Evolutionary conservation across 768 basidiomycete species (phyloP).

Genomic region (Guyanaporus albipodus): DNA sequence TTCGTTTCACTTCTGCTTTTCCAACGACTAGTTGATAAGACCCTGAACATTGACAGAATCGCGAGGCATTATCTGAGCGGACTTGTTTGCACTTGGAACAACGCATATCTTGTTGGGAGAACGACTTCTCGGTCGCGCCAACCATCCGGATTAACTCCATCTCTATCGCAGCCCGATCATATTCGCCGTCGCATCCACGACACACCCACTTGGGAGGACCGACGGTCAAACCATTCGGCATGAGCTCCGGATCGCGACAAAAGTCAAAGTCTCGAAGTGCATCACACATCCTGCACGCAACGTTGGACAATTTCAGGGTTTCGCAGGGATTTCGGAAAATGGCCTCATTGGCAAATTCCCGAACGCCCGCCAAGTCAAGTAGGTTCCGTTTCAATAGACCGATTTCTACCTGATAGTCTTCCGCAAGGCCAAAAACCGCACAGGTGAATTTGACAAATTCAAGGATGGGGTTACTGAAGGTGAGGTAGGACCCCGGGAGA

Average conservation of each 20-base stretch:
- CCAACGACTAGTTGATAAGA: slow-evolving; percentile 69
- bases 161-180: slow-evolving; percentile 86
- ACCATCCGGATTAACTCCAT: slow-evolving; percentile 78
- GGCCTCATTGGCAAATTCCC: slow-evolving; percentile 84
- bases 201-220: slow-evolving; percentile 64
- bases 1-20: slow-evolving; percentile 67
- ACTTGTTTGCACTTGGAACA: slow-evolving; percentile 90
- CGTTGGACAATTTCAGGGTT: slow-evolving; percentile 75
- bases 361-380: slow-evolving; percentile 80
- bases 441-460: slow-evolving; percentile 88
- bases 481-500: slow-evolving; percentile 82
- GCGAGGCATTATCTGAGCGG: slow-evolving; percentile 81
- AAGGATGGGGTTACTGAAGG: slow-evolving; percentile 73
- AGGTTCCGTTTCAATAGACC: slow-evolving; percentile 86
- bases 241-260: slow-evolving; percentile 84
- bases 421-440: slow-evolving; percentile 74
- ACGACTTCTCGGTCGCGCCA: slow-evolving; percentile 62
- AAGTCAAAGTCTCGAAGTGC: slow-evolving; percentile 88
- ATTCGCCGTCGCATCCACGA: slow-evolving; percentile 72
- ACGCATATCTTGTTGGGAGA: slow-evolving; percentile 84
- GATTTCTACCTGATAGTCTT: slow-evolving; percentile 81
- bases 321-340: slow-evolving; percentile 90
- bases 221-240: slow-evolving; percentile 51
- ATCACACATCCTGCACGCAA: slow-evolving; percentile 88
- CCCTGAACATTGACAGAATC: slow-evolving; percentile 87